These are phyloP conservation scores for Fraxinus sp. DNA, from an alignment of 305 asterid genomes.

Conservation along the genomic window DNA sequence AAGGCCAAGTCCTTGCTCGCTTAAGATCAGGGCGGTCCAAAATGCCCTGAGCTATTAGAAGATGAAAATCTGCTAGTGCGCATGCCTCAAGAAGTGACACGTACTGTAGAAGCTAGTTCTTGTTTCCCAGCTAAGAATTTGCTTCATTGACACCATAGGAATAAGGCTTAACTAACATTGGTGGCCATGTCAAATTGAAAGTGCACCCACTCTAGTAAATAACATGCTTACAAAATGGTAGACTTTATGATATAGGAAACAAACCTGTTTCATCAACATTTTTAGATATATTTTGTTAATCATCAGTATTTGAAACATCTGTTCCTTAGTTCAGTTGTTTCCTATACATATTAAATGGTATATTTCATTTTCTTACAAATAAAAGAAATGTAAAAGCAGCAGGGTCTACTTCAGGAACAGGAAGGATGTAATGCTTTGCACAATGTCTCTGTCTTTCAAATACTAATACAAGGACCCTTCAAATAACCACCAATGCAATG, in stretches of 20 bases:
- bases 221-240: background rate
- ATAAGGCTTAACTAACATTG: background rate
- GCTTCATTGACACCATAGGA: background rate
- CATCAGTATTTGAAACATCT: background rate
- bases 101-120: background rate
- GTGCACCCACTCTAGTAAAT: background rate
- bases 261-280: background rate
- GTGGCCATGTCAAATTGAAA: background rate
- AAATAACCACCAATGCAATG: background rate
- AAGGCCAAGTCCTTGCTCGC: background rate
- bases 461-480: background rate
- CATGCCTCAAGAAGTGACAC: background rate
- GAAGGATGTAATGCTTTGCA: background rate
- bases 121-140: background rate
- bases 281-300: background rate
- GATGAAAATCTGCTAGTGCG: background rate
- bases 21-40: background rate
- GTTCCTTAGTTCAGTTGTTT: background rate
- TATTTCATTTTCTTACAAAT: background rate
- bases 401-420: background rate
- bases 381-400: background rate
- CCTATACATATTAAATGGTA: background rate
- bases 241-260: background rate
- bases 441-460: background rate
- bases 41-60: background rate